phyloP scores from a whole-genome alignment of 2,329 filamentous ascomycete genomes.

The Xylaria sp. region DNA sequence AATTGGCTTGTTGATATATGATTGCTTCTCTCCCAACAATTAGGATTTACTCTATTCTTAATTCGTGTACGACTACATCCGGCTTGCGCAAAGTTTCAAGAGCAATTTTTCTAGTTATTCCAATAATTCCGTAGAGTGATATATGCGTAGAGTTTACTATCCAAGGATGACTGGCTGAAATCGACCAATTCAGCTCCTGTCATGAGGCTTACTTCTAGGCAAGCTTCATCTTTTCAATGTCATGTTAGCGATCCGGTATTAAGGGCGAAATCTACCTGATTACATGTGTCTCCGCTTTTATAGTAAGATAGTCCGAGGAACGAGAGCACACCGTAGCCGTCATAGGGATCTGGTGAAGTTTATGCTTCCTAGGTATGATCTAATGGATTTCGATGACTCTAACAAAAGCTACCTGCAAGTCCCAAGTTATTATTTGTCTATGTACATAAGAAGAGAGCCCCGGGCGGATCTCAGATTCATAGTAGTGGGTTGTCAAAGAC shows the following conservation, averaged over 20 bases:
- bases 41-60: too few species aligned
- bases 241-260: background rate
- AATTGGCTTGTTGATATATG: too few species aligned
- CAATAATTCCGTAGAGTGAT: too few species aligned
- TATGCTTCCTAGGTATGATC: background rate
- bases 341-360: background rate
- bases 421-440: background rate
- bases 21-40: too few species aligned
- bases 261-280: background rate
- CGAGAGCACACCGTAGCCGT: background rate
- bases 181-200: too few species aligned
- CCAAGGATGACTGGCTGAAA: too few species aligned
- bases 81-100: too few species aligned
- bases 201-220: too few species aligned
- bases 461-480: background rate
- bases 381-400: background rate
- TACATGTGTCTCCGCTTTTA: background rate
- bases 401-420: background rate
- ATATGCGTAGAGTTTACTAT: too few species aligned
- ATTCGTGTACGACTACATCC: too few species aligned
- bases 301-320: background rate
- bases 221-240: background rate
- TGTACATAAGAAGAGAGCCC: background rate
- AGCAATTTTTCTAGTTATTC: too few species aligned
- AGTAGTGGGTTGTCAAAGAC: slow-evolving; percentile 27